Evolutionary conservation across 2,329 filamentous ascomycete species (phyloP).

Genomic region (Mycosphaerella sp.): DNA sequence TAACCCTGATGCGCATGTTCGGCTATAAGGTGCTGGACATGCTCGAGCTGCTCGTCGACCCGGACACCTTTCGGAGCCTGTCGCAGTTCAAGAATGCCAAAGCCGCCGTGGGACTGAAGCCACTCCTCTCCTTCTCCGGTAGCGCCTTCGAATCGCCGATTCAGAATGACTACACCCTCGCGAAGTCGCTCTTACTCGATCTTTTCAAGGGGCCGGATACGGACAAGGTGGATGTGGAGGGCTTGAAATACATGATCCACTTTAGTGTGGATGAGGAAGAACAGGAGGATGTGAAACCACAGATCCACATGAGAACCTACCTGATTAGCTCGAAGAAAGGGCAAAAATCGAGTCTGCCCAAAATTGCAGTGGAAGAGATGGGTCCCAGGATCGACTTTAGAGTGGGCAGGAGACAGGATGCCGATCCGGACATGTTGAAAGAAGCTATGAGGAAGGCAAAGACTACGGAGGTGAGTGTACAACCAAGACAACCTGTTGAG

Average conservation of each 20-base stretch:
- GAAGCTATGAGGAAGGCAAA: conserved; percentile 83
- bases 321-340: conserved; percentile 79
- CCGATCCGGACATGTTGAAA: conserved; percentile 75
- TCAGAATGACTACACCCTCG: conserved; percentile 70
- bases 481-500: too few relatives aligned
- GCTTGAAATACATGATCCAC: conserved; percentile 82
- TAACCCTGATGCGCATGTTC: conserved; percentile 80
- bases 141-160: conserved; percentile 80
- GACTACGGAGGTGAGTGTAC: conserved; percentile 57
- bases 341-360: conserved; percentile 58
- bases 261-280: conserved; percentile 62
- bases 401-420: conserved; percentile 71
- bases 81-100: conserved; percentile 64
- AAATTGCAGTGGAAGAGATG: conserved; percentile 92
- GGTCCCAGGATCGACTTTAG: conserved; percentile 90
- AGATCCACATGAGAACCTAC: conserved; percentile 68
- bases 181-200: conserved; percentile 82
- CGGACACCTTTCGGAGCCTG: conserved; percentile 62
- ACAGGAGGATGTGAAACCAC: conserved; percentile 39
- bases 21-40: conserved; percentile 87
- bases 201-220: conserved; percentile 81
- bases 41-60: conserved; percentile 81
- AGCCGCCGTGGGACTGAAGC: conserved; percentile 70
- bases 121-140: conserved; percentile 86
- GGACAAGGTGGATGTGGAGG: conserved; percentile 86